phyloP scores from a whole-genome alignment of 2,329 filamentous ascomycete genomes.

The Didymella segeticola region DNA sequence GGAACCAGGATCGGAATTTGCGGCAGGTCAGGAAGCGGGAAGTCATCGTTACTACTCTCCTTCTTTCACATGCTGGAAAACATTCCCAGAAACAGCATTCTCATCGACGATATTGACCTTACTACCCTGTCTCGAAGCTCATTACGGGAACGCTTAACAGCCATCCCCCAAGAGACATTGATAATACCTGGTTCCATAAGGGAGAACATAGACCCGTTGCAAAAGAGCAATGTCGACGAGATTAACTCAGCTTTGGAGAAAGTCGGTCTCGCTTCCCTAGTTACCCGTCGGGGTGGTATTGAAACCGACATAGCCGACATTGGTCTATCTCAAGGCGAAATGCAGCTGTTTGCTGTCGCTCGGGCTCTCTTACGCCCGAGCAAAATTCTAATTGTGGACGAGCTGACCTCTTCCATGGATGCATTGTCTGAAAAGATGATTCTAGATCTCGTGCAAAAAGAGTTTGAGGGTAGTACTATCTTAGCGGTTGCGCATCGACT shows the following conservation, averaged over 20 bases:
- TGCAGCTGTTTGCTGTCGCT: neutral
- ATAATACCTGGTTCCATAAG: neutral
- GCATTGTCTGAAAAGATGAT: no score
- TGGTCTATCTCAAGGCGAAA: neutral
- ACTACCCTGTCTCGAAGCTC: no score
- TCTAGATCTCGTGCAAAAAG: no score
- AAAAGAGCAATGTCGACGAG: no score
- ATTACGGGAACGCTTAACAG: neutral
- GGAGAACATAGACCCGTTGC: neutral
- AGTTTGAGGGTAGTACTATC: no score
- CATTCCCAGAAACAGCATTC: neutral
- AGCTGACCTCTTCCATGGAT: no score
- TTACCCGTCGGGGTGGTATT: neutral
- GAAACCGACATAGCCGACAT: neutral
- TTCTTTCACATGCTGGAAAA: neutral
- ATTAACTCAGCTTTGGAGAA: neutral
- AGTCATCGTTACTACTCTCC: neutral
- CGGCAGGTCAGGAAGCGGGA: neutral
- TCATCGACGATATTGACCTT: no score
- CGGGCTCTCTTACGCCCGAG: constrained; percentile 32
- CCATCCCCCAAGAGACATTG: neutral
- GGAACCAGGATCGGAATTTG: neutral
- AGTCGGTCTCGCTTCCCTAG: neutral
- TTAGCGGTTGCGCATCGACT: no score
- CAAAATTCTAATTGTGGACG: no score